A percentile compares a stretch with the other conserved stretches of the same genome.
phyloP scores from a whole-genome alignment of 1,284 basidiomycete genomes.

The Neonothopanus nambi region DNA sequence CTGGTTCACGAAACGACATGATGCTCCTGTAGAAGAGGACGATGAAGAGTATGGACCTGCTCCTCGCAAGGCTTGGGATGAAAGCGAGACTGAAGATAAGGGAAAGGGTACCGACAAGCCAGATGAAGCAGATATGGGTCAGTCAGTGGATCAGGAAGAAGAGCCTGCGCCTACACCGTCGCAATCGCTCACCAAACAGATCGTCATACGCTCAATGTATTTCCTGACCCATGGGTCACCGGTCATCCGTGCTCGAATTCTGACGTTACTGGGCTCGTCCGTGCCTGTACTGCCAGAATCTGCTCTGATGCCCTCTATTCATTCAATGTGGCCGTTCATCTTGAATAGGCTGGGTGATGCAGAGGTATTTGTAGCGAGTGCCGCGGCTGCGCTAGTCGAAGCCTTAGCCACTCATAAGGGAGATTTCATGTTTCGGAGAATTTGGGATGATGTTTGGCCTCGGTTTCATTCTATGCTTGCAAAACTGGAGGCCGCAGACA shows the following conservation, averaged over 20 bases:
- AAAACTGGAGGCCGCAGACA: constrained; percentile 60
- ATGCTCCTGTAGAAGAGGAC: constrained; percentile 32
- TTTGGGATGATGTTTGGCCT: constrained; percentile 93
- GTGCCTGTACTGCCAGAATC: constrained; percentile 76
- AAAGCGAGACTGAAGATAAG: constrained; percentile 21
- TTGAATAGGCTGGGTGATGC: constrained; percentile 76
- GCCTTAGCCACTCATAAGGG: constrained; percentile 69
- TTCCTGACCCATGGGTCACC: constrained; percentile 89
- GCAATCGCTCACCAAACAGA: constrained; percentile 77
- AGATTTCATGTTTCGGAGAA: constrained; percentile 77
- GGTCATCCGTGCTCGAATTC: constrained; percentile 78
- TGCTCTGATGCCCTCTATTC: constrained; percentile 78
- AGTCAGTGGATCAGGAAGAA: constrained; percentile 31
- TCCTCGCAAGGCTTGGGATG: constrained; percentile 57
- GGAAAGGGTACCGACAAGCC: constrained; percentile 1
- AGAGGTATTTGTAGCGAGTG: constrained; percentile 76
- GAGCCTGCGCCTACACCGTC: constrained; percentile 62
- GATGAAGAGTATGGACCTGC: constrained; percentile 59
- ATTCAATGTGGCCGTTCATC: constrained; percentile 88
- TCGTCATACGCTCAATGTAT: constrained; percentile 82
- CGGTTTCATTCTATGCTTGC: constrained; percentile 63
- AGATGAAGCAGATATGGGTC: constrained; percentile 27
- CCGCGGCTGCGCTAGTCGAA: constrained; percentile 72
- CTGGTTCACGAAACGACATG: constrained; percentile 64
- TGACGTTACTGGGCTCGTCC: constrained; percentile 71